Conservation (phyloP, 495 filamentous ascomycete species). For the Antarctomyces pellizariae region DNA sequence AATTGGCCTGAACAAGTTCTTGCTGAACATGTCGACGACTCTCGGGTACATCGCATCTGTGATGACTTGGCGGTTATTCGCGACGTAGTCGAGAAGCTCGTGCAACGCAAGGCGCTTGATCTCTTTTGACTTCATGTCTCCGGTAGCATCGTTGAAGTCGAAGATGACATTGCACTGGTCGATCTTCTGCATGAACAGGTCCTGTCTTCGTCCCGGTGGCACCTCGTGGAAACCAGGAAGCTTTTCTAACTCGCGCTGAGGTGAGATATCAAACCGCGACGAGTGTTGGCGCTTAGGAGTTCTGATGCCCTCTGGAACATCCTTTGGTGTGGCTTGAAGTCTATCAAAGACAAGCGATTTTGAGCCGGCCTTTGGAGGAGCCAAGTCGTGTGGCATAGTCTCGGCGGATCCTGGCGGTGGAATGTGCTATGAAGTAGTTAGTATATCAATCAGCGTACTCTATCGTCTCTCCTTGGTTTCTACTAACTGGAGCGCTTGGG, state of each 20-base stretch:
- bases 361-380: conserved; percentile 64
- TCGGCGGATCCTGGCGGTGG: conserved; percentile 85
- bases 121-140: conserved; percentile 99
- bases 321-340: conserved; percentile 80
- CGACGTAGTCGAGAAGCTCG: conserved; percentile 92
- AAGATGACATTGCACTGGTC: conserved; percentile 99
- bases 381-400: conserved; percentile 95
- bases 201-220: conserved; percentile 79
- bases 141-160: conserved; percentile 96
- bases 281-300: conserved; percentile 94
- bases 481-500: conserved; percentile 75
- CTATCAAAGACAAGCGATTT: conserved; percentile 83
- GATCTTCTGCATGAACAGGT: conserved; percentile 99
- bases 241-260: conserved; percentile 90
- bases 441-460: conserved; percentile 1
- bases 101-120: conserved; percentile 95
- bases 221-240: conserved; percentile 98
- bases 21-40: conserved; percentile 97
- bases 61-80: conserved; percentile 94
- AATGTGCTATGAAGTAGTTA: conserved; percentile 43
- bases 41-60: conserved; percentile 98
- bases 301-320: conserved; percentile 80
- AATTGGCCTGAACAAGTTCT: conserved; percentile 94
- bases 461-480: conserved; percentile 1
- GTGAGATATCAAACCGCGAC: conserved; percentile 92